Conservation (phyloP, 2,329 filamentous ascomycete species). For the Epichloe sp. region DNA sequence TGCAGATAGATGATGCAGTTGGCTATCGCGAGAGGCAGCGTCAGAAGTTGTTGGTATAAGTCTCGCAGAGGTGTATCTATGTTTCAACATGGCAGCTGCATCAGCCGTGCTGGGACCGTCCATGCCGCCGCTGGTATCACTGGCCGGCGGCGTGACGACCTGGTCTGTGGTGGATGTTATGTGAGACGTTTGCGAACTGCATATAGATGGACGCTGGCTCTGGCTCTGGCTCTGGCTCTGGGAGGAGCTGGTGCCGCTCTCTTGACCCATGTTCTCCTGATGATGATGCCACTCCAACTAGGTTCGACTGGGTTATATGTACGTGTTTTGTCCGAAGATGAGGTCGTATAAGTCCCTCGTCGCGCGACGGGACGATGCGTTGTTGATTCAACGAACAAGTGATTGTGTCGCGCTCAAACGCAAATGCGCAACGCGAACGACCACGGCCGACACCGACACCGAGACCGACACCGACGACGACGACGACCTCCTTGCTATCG, state of each 20-base stretch:
- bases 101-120: conserved; percentile 10
- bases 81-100: conserved; percentile 4
- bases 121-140: conserved; percentile 10
- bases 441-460: too few species aligned
- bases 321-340: too few species aligned
- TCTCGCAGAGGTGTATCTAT: conserved; percentile 1
- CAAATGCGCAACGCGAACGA: neutral
- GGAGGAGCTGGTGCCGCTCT: conserved; percentile 6
- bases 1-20: conserved; percentile 44
- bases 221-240: neutral
- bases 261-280: neutral
- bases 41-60: neutral
- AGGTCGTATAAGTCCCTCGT: neutral
- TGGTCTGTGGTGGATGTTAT: conserved; percentile 15
- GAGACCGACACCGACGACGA: too few species aligned
- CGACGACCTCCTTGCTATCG: neutral
- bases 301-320: too few species aligned
- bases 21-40: conserved; percentile 39
- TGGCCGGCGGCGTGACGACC: conserved; percentile 17
- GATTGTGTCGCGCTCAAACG: neutral
- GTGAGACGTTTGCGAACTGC: conserved; percentile 17
- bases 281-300: too few species aligned
- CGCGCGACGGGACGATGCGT: neutral
- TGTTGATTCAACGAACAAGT: neutral
- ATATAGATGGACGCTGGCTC: conserved; percentile 8